A percentile compares a stretch with the other conserved stretches of the same genome.
Conservation (phyloP, 2,329 filamentous ascomycete genomes). For the Ophiosphaerella herpotricha region DNA sequence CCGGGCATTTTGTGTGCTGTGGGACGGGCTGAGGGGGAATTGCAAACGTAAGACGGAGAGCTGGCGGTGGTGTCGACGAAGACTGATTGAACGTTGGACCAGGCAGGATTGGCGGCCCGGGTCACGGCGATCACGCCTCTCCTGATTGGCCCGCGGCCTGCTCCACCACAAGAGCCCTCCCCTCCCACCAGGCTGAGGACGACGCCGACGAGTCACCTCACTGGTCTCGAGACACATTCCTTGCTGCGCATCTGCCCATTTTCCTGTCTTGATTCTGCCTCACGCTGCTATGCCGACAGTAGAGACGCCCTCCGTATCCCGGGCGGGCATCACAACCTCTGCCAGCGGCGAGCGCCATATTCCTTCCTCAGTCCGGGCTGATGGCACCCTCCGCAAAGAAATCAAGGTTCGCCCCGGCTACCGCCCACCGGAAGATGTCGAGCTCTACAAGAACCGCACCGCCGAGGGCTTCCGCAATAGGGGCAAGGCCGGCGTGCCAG, state of each 20-base stretch:
- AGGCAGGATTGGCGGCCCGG: conserved; percentile 26
- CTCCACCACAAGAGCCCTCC: conserved; percentile 12
- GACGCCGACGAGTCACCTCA: too few species aligned
- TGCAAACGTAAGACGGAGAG: conserved; percentile 27
- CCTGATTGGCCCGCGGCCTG: conserved; percentile 33
- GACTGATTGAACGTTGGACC: conserved; percentile 20
- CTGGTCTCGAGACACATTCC: neutral
- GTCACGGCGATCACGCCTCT: conserved; percentile 25
- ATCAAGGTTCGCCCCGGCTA: conserved; percentile 95
- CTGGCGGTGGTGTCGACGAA: conserved; percentile 27
- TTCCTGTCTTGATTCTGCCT: neutral
- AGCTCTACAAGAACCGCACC: conserved; percentile 91
- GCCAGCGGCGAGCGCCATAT: conserved; percentile 83
- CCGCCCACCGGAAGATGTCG: conserved; percentile 90
- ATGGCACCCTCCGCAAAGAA: conserved; percentile 90
- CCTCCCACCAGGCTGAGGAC: neutral
- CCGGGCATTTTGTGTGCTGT: conserved; percentile 60
- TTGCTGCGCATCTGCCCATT: neutral
- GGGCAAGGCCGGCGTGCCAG: conserved; percentile 71
- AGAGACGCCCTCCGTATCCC: conserved; percentile 40
- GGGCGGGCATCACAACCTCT: conserved; percentile 69
- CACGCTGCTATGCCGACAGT: conserved; percentile 33
- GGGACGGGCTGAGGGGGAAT: conserved; percentile 22
- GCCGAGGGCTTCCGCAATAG: conserved; percentile 84
- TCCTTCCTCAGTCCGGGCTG: conserved; percentile 81